Base-by-base conservation (phyloP, 2,329 filamentous ascomycete genomes). In the Podosphaera fusca region DNA sequence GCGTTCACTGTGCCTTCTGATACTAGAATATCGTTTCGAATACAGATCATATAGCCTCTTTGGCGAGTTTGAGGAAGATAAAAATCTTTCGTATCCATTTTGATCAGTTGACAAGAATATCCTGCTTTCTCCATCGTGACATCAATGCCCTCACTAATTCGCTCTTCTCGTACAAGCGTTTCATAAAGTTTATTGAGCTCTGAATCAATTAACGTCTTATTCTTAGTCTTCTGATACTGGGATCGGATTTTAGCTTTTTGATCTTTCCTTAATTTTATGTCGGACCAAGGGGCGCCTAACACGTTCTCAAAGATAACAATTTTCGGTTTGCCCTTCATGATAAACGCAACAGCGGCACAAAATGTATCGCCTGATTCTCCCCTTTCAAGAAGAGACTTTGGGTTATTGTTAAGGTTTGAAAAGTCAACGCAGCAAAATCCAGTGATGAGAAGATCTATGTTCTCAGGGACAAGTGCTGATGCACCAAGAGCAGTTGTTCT, bases 341-440 rank as follows among this genome's bases (percentile, higher is more conserved):
- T 73, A 61, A 85, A 86, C 0, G 68, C 64, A 4, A 81, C 63
- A n/a, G 85, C 74, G 0, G 76, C 78, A 45, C 72, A 70, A 65
- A 84, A 84, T 0, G 84, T 87, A 40, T 77, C 72, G 0, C 74
- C 75, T 0, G 83, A 85, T 62, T 87, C 79, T 2, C 82, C 82
- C 12, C 74, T 69, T 6, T 76, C 71, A 1, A 73, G 68, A 0
- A 81, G 66, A 0, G 68, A 67, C 58, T 79, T 79, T 14, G 70
- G 70, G 3, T 71, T 67, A 55, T 70, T 76, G 65, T 88, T 90
- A 36, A 88, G 67, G 0, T 61, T 64, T 0, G 85, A 89, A 61
- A 84, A 85, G 63, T 89, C 85, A 1, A 86, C 82, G 61, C 85
- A 92, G 0, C 83, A 81, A 47, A 82, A 85, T 0, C 85, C 85